A percentile compares a stretch with the other conserved stretches of the same genome.
Evolutionary conservation across 1,284 basidiomycete genomes (phyloP).

Genomic region (Coniferiporia weirii): DNA sequence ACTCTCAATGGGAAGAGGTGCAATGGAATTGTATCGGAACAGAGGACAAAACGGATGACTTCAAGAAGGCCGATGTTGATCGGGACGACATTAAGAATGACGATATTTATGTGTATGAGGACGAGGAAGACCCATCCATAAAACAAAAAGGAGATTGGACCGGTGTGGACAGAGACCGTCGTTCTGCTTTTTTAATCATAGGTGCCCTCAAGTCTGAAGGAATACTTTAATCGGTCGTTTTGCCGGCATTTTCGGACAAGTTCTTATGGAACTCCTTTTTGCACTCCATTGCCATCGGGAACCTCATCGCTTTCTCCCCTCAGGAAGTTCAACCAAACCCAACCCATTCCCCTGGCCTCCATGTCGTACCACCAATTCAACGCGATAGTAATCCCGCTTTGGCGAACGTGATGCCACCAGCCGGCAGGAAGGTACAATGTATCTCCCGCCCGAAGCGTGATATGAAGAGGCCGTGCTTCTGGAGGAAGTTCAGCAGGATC

Average conservation of each 20-base stretch:
- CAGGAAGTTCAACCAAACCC: slow-evolving; percentile 62
- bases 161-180: slow-evolving; percentile 66
- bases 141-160: slow-evolving; percentile 58
- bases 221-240: slow-evolving; percentile 41
- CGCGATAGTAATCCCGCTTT: slow-evolving; percentile 64
- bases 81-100: slow-evolving; percentile 26
- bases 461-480: slow-evolving; percentile 56
- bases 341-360: slow-evolving; percentile 62
- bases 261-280: not conserved
- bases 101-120: slow-evolving; percentile 49
- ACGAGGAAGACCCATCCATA: slow-evolving; percentile 43
- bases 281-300: slow-evolving; percentile 16
- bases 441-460: slow-evolving; percentile 68
- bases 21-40: slow-evolving; percentile 52
- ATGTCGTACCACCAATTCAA: slow-evolving; percentile 89
- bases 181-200: slow-evolving; percentile 72
- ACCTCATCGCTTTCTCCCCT: slow-evolving; percentile 36
- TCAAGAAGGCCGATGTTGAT: slow-evolving; percentile 22
- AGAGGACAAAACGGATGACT: slow-evolving; percentile 41
- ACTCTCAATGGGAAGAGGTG: slow-evolving; percentile 72
- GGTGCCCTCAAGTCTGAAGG: slow-evolving; percentile 67
- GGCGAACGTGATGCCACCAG: slow-evolving; percentile 87
- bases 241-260: not conserved
- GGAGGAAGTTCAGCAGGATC: slow-evolving; percentile 38
- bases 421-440: slow-evolving; percentile 84